Percentiles rank a stretch among this genome's conserved stretches.
Evolutionary conservation across 2,329 filamentous ascomycete genomes (phyloP).

Genomic region (Aspergillus sojae): DNA sequence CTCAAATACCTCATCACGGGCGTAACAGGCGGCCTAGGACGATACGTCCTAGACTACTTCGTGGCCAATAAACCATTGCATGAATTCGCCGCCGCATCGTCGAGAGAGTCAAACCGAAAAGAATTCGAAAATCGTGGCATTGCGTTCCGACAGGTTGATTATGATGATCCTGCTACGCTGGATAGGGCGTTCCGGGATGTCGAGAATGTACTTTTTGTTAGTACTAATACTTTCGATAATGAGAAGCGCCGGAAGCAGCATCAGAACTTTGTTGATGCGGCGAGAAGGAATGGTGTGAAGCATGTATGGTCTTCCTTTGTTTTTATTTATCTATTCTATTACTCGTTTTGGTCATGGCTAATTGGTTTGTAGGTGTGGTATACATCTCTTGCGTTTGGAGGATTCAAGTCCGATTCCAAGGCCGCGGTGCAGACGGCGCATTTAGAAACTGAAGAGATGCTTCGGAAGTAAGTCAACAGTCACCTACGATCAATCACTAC

Average conservation of each 20-base stretch:
- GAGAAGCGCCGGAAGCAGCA: constrained; percentile 53
- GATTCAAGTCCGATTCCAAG: constrained; percentile 40
- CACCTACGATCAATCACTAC: accelerated
- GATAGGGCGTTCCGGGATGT: constrained; percentile 54
- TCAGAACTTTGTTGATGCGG: constrained; percentile 56
- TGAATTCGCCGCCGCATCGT: constrained; percentile 55
- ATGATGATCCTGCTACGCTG: constrained; percentile 52
- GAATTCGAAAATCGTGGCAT: constrained; percentile 48
- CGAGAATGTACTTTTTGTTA: constrained; percentile 60
- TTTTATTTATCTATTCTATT: background rate
- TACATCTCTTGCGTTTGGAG: constrained; percentile 61
- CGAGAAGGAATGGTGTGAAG: constrained; percentile 53
- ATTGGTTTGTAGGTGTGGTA: constrained; percentile 51
- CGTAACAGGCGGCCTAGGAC: constrained; percentile 41
- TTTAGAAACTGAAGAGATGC: constrained; percentile 58
- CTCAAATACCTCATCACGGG: constrained; percentile 44
- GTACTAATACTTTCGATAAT: constrained; percentile 54
- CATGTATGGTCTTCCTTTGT: constrained; percentile 41
- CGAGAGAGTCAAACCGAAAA: constrained; percentile 46
- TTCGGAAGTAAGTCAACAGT: constrained; percentile 38
- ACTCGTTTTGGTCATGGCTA: background rate
- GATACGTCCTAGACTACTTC: constrained; percentile 36
- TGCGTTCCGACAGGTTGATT: constrained; percentile 55
- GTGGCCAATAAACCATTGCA: constrained; percentile 41
- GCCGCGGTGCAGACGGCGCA: constrained; percentile 63